These are phyloP conservation scores for Endothia cerciana DNA, from an alignment of 2,329 filamentous ascomycete species.

Conservation along the genomic window DNA sequence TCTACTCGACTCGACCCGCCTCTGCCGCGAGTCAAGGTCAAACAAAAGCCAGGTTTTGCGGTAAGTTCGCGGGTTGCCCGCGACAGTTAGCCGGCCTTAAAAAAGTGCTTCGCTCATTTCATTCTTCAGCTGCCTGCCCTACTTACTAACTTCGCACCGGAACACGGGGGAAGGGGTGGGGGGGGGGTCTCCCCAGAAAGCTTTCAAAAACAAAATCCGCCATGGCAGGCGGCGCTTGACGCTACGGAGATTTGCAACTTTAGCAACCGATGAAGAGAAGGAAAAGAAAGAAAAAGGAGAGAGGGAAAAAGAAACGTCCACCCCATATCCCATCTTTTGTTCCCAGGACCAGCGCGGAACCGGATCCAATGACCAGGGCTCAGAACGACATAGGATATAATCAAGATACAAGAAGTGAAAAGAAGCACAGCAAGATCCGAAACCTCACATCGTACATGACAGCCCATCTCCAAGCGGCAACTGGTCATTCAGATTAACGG, in stretches of 20 bases:
- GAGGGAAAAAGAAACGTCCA: not conserved
- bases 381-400: not conserved
- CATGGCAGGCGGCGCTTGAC: not conserved
- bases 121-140: not conserved
- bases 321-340: not conserved
- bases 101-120: not conserved
- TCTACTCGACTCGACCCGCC: too few relatives aligned
- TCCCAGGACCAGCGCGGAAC: not conserved
- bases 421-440: not conserved
- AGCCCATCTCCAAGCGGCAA: not conserved
- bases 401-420: conserved; percentile 3
- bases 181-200: too few relatives aligned
- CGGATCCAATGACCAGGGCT: not conserved
- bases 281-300: not conserved
- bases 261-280: not conserved
- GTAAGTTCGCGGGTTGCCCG: too few relatives aligned
- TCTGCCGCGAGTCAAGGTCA: too few relatives aligned
- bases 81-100: too few relatives aligned
- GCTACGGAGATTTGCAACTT: not conserved
- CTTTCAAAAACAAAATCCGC: not conserved
- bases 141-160: not conserved
- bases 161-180: too few relatives aligned
- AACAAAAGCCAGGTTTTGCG: too few relatives aligned
- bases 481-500: not conserved
- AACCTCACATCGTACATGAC: not conserved